Base-by-base conservation (phyloP, 2,329 filamentous ascomycete genomes). In the Sclerotinia sclerotiorum region DNA sequence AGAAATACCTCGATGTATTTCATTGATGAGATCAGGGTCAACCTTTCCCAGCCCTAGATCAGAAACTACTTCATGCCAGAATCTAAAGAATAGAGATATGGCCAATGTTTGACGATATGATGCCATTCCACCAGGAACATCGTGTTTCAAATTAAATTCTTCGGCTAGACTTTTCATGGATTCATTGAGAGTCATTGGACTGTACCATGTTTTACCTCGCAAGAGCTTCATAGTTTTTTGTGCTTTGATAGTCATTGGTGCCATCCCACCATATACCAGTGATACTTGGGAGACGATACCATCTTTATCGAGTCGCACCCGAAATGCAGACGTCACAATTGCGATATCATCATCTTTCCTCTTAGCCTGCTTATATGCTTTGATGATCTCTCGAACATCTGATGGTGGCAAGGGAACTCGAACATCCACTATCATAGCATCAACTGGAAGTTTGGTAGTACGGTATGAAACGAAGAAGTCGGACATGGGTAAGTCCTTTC, bases 261-360 rank as follows among this genome's bases (percentile, higher is more conserved):
- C 94, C 93, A 98, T 95, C 44, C 94, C 94, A 55, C 94, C 94
- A 74, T 97, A 98, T 5, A 95, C 91, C 39, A 98, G 82, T 72
- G 90, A 93, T 70, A 88, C 88, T 71, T 89, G 87, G 68, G 88
- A 84, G 11, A 97, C 91, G 2, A 86, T 77, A 44, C 93, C 87
- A 2, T 84, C 83, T 1, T 90, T 84, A 44, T 89, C 85, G 4
- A 98, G 79, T 10, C 85, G 86, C 6, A 97, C 85, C 49, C 92
- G 87, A 67, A 97, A 80, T 0, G 93, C 93, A 39, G 91, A 88
- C 44, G 95, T 98, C 29, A 97, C 94, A 74, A 98, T 98, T 3
- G 94, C 94, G 76, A 98, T 98, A 77, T 98, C 94, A 75, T 98
- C 94, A 74, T 98, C 94, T 77, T 97, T 97, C 73, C 94, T 84